Base-by-base conservation (phyloP, 495 filamentous ascomycete species). In the Staphylotrichum tortipilum region DNA sequence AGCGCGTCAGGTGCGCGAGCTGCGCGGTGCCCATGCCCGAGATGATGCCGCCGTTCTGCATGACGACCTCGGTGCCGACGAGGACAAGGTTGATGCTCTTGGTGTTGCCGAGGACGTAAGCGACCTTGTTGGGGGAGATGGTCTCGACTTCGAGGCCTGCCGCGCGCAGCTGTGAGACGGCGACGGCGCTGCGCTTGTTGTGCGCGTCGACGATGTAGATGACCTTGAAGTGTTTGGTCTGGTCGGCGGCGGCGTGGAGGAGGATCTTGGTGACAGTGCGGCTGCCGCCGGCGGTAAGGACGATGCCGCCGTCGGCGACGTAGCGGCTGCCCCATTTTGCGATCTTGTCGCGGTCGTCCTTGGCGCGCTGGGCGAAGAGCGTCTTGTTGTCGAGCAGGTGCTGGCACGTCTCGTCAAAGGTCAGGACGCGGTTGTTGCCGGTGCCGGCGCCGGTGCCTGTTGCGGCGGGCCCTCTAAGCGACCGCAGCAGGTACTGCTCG, bases 1-100 rank as follows among this genome's bases (percentile, higher is more conserved):
- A 78, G 54, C 87, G 88, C 35, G 88, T 87, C 40, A 95, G 72
- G 40, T 86, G 68, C 1, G 88, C 89, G 43, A 97, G 81, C 69
- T 96, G 92, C 54, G 86, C 89, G 6, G 92, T 96, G 19, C 92
- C 92, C 74, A 97, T 78, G 40, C 89, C 72, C 34, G 82, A 89
- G 52, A 98, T 86, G 48, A 96, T 82, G 22, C 91, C 90, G 15
- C 92, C 92, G 64, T 96, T 94, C 57, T 94, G 87, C 34, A 92
- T 86, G 17, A 96, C 88, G 39, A 86, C 89, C 57, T 98, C 92
- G n/a, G 89, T 88, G 41, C 92, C 92, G 12, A 94, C 86, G 41
- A 98, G 82, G 0, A 91, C 83, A 57, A 90, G 77, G 58, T 85
- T 78, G 9, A 88, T 81, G 59, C 83, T 77, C 65, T 84, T 85